Base-by-base conservation (phyloP, 805 yeast genomes). In the Cyberlindnera misumaiensis region DNA sequence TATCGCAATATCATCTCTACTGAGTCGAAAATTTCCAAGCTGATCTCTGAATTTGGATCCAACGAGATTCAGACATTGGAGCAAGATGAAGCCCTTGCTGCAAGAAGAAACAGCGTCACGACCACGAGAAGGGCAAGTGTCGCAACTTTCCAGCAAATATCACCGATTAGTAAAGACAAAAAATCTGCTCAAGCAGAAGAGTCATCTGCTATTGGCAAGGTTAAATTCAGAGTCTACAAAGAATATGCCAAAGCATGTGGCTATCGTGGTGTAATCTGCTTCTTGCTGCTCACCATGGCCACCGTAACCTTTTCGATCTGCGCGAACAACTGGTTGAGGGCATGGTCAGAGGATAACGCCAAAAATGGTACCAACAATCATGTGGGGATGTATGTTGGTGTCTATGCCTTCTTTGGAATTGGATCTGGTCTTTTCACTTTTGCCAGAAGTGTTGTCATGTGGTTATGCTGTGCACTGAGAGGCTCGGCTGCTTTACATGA, bases 31-130 rank as follows among this genome's bases (percentile, higher is more conserved):
- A 63, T 82, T 38, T 63, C 71, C 31, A 68, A 62, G 41, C 65
- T 81, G 48, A 73, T 82, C 39, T 55, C 57, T 34, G 89, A 80
- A 34, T 82, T 72, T 51, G 90, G 90, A 38, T 77, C 81, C 32
- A 7, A 8, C 13, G 9, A 8, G 13, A 28, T 8, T 28, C 15
- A 28, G 7, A n/a, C 7, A 8, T 8, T 28, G 9, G 30, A 28
- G 11, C 13, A 28, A 7, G 30, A 28, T 7, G 9, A 8, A n/a
- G 30, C n/a, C n/a, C n/a, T n/a, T n/a, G n/a, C n/a, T n/a, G n/a
- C n/a, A 9, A 31, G 43, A 24, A 38, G 36, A 34, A 27, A 20
- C 5, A 40, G 39, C 11, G 11, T 10, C n/a, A n/a, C 36, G 5
- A 40, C 43, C 1, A 12, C 39, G 16, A 42, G 49, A 39, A 38